A percentile compares a stretch with the other conserved stretches of the same genome.
phyloP scores from a whole-genome alignment of 2,329 filamentous ascomycete species.

The Cladosporium velox region DNA sequence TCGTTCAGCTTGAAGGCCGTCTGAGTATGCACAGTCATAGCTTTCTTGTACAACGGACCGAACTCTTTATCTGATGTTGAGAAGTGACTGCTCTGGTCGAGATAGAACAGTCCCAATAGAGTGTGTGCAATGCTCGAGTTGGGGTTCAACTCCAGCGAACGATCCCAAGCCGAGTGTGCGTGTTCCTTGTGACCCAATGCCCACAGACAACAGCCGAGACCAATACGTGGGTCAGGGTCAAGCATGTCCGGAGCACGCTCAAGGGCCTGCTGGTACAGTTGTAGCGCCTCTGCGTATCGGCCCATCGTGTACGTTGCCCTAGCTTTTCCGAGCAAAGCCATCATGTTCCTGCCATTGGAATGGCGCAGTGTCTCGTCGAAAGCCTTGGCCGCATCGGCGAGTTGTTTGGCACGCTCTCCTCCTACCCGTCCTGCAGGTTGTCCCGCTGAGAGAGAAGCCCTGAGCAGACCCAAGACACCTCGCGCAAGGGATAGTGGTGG shows the following conservation, averaged over 20 bases:
- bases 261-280: constrained; percentile 83
- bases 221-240: constrained; percentile 93
- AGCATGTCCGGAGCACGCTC: constrained; percentile 81
- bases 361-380: constrained; percentile 91
- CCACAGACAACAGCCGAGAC: constrained; percentile 97
- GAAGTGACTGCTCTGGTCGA: constrained; percentile 81
- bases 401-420: constrained; percentile 15
- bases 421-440: constrained; percentile 14
- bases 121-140: constrained; percentile 89
- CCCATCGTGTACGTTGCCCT: constrained; percentile 83
- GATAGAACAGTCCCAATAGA: constrained; percentile 83
- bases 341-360: constrained; percentile 83
- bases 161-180: constrained; percentile 86
- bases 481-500: constrained; percentile 88
- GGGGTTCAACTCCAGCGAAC: constrained; percentile 77
- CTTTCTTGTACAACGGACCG: constrained; percentile 80
- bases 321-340: constrained; percentile 88
- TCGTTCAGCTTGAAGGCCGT: constrained; percentile 93
- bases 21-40: constrained; percentile 92
- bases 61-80: constrained; percentile 84
- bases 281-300: constrained; percentile 79
- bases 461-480: constrained; percentile 83
- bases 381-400: constrained; percentile 71
- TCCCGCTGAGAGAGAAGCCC: constrained; percentile 66
- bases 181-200: constrained; percentile 92